phyloP scores from a whole-genome alignment of 2,329 filamentous ascomycete species.

The Emergomyces africanus region DNA sequence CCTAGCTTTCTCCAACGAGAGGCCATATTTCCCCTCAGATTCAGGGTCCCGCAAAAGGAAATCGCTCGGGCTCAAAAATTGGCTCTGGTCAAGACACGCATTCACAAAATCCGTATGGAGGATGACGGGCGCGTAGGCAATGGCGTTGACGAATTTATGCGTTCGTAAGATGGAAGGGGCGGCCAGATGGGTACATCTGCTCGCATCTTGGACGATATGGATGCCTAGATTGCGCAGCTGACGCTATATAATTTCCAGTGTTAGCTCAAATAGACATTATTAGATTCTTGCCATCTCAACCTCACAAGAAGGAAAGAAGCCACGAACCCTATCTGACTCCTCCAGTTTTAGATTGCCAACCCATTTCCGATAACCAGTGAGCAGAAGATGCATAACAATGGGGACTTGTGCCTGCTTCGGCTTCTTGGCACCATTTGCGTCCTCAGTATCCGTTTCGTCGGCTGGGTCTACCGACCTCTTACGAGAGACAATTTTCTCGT shows the following conservation, averaged over 20 bases:
- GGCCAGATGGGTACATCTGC: conserved; percentile 70
- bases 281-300: background rate
- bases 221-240: conserved; percentile 76
- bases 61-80: conserved; percentile 50
- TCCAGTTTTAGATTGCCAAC: conserved; percentile 57
- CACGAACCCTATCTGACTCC: conserved; percentile 62
- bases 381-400: conserved; percentile 60
- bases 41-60: conserved; percentile 59
- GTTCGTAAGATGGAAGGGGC: conserved; percentile 81
- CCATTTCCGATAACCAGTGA: conserved; percentile 82
- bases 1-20: conserved; percentile 57
- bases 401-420: conserved; percentile 49
- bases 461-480: conserved; percentile 34
- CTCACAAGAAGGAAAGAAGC: background rate
- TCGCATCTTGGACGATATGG: conserved; percentile 60
- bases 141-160: conserved; percentile 79
- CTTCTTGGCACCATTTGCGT: conserved; percentile 47
- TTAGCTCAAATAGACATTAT: background rate
- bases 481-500: conserved; percentile 21
- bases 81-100: conserved; percentile 55
- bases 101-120: conserved; percentile 71
- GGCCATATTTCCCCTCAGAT: conserved; percentile 57
- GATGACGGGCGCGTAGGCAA: conserved; percentile 68
- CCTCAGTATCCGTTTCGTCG: conserved; percentile 33
- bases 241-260: conserved; percentile 39